Percentiles rank a stretch among this genome's conserved stretches.
These are phyloP conservation scores for Fraxinus nigra DNA, from an alignment of 305 asterid species.

Conservation along the genomic window DNA sequence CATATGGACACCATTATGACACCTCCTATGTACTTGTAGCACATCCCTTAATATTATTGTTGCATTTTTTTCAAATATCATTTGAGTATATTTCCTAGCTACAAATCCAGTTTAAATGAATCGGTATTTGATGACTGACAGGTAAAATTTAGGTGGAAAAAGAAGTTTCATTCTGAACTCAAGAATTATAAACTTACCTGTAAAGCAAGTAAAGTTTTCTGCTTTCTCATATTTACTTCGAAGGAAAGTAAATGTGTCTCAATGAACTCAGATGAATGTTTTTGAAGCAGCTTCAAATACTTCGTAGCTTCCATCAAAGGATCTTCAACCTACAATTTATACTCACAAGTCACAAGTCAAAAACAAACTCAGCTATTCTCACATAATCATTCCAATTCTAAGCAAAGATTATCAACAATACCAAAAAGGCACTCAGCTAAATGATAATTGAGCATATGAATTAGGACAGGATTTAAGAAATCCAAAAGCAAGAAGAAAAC, in stretches of 20 bases:
- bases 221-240: slow-evolving; percentile 92
- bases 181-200: slow-evolving; percentile 48
- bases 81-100: slow-evolving; percentile 1
- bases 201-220: slow-evolving; percentile 79
- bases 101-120: slow-evolving; percentile 7
- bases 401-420: slow-evolving; percentile 3
- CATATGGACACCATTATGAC: too few relatives aligned
- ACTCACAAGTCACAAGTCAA: slow-evolving; percentile 4
- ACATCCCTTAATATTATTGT: not conserved
- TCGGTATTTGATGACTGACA: not conserved
- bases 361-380: not conserved
- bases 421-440: not conserved
- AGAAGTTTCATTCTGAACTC: slow-evolving; percentile 3
- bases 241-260: slow-evolving; percentile 89
- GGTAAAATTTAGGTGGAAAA: not conserved
- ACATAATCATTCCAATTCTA: not conserved
- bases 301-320: slow-evolving; percentile 88
- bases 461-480: not conserved
- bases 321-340: slow-evolving; percentile 74
- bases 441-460: not conserved
- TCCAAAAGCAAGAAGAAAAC: not conserved
- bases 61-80: not conserved
- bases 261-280: slow-evolving; percentile 75
- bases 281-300: slow-evolving; percentile 93
- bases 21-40: too few relatives aligned